Evolutionary conservation across 2,329 filamentous ascomycete species (phyloP), one percentile per base, ranked within the genome.

Genomic region (Fusarium burgessii): DNA sequence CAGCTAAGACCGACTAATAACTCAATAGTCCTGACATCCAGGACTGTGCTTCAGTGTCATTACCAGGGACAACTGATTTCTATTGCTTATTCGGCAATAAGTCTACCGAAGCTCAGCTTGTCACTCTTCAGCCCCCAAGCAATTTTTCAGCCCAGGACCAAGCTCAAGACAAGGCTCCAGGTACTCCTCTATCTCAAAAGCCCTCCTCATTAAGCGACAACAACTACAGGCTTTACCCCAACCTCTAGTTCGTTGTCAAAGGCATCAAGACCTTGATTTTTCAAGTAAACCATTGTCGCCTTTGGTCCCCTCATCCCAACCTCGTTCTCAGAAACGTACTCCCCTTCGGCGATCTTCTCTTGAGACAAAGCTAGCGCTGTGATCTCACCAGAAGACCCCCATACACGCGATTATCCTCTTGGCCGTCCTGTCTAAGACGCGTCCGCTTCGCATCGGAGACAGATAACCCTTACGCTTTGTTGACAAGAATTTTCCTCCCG

Each of bases 401-500:
- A 57, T 57, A 51, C 50, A 63, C 58, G 51, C 62, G 45, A 55
- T 41, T 45, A 40, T 33, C 35, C 35, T 42, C 32, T n/a, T 20
- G 49, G 43, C 57, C 33, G 32, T 62, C 50, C 32, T 55, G 29
- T 43, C 54, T 38, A 50, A 62, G 51, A 66, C 62, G 62, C 62
- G 58, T 65, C 50, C 36, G 32, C 35, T 40, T 56, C 23, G 40
- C 25, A 45, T 36, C 32, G 23, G 41, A 45, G 52, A 43, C 32
- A 45, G n/a, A 32, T 29, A 23, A 36, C 35, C 17, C 40, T 45
- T 43, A 23, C 25, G 38, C 14, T 27, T n/a, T 23, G 36, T 46
- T 54, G 52, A 58, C 47, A 66, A 58, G 40, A 47, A 42, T 33
- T 64, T 58, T 61, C 32, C 29, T 51, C 40, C 51, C 50, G 55